phyloP scores from a whole-genome alignment of 441 rosid genomes.

The Rhodomyrtus psidioides region DNA sequence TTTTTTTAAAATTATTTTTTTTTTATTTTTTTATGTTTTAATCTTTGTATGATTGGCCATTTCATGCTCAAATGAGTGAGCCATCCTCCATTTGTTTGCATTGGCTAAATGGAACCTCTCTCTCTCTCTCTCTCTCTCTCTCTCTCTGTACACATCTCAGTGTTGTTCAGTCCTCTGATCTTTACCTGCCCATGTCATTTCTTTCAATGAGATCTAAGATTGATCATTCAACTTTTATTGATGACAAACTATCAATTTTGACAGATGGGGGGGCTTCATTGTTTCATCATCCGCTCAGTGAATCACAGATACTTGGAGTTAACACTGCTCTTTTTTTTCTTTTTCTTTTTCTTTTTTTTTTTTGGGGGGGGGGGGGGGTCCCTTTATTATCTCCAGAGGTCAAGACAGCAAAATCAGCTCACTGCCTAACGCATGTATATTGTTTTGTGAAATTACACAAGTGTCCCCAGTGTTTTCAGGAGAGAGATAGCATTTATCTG shows the following conservation, averaged over 20 bases:
- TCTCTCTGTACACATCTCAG: not conserved
- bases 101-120: not conserved
- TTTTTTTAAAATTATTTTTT: not conserved
- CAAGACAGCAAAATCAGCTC: not conserved
- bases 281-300: not conserved
- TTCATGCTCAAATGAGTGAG: not conserved
- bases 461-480: not conserved
- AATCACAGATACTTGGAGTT: not conserved
- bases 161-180: not conserved
- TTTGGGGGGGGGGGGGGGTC: too few relatives aligned
- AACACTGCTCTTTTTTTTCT: not conserved
- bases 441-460: not conserved
- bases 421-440: not conserved
- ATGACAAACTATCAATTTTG: not conserved
- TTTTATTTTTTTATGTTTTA: fast-evolving
- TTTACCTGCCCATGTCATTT: not conserved
- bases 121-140: too few relatives aligned
- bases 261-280: not conserved
- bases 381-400: not conserved
- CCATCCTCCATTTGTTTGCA: not conserved
- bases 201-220: not conserved
- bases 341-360: too few relatives aligned
- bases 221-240: not conserved
- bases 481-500: not conserved
- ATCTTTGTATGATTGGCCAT: constrained; percentile 3